A percentile compares a stretch with the other conserved stretches of the same genome.
Conservation (phyloP, 2,329 filamentous ascomycete genomes). For the Claviceps purpurea region DNA sequence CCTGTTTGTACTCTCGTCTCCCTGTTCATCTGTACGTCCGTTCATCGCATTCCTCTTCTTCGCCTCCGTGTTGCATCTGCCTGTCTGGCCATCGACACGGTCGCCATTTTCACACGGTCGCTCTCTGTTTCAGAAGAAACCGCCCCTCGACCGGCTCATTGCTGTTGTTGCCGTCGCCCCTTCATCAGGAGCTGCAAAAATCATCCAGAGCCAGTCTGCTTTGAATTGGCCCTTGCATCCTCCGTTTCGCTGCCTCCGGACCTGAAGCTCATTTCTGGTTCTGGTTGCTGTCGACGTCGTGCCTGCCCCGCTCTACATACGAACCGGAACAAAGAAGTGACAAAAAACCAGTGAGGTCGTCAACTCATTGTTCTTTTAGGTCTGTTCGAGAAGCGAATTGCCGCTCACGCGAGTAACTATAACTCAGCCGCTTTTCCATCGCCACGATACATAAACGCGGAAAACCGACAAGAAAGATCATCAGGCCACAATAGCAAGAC, state of each 20-base stretch:
- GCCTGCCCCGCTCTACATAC: background rate
- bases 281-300: background rate
- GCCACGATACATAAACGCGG: background rate
- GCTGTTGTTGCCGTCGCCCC: background rate
- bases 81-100: background rate
- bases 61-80: background rate
- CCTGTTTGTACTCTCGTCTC: conserved; percentile 6
- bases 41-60: conserved; percentile 2
- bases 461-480: background rate
- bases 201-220: background rate
- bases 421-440: background rate
- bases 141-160: background rate
- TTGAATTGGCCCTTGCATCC: background rate
- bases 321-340: background rate
- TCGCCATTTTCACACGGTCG: background rate
- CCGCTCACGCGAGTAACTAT: background rate
- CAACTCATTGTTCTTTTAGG: background rate
- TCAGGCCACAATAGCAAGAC: background rate
- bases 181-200: conserved; percentile 1
- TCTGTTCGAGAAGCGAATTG: background rate
- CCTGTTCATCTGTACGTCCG: conserved; percentile 4
- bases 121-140: conserved; percentile 2
- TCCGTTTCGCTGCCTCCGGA: background rate
- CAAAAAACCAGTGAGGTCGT: background rate
- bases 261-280: background rate